A percentile compares a stretch with the other conserved stretches of the same genome.
phyloP scores from a whole-genome alignment of 495 filamentous ascomycete genomes.

The Chaetomium fimeti region DNA sequence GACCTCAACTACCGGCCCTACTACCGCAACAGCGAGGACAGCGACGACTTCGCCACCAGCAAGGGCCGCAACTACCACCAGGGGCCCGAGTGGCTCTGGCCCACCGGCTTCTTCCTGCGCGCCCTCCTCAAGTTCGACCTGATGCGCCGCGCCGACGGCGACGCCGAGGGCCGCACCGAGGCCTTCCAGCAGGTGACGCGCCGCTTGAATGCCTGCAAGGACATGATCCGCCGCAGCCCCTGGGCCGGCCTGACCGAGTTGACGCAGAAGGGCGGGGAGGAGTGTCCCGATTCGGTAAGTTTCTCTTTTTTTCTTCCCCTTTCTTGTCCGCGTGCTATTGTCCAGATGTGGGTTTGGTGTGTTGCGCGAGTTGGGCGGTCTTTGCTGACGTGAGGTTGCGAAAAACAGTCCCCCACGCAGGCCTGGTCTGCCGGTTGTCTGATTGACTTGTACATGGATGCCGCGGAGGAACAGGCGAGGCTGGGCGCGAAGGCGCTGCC shows the following conservation, averaged over 20 bases:
- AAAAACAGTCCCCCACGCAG: slow-evolving; percentile 75
- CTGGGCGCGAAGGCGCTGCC: slow-evolving; percentile 29
- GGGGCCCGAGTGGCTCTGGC: slow-evolving; percentile 99
- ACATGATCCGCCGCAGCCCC: slow-evolving; percentile 67
- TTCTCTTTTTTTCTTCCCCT: slow-evolving; percentile 1
- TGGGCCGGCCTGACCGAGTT: slow-evolving; percentile 96
- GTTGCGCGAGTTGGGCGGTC: no score
- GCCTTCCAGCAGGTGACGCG: slow-evolving; percentile 91
- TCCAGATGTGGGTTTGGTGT: not conserved
- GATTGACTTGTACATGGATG: slow-evolving; percentile 93
- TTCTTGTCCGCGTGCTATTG: not conserved
- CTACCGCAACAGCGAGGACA: slow-evolving; percentile 95
- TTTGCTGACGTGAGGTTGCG: slow-evolving; percentile 18
- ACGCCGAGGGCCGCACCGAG: slow-evolving; percentile 67
- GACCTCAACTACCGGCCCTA: slow-evolving; percentile 91
- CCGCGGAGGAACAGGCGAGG: slow-evolving; percentile 50
- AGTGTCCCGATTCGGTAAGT: slow-evolving; percentile 85
- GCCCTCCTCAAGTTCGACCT: slow-evolving; percentile 90
- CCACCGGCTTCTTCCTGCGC: slow-evolving; percentile 88
- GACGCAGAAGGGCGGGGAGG: slow-evolving; percentile 81
- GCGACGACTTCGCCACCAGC: slow-evolving; percentile 77
- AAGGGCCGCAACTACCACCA: slow-evolving; percentile 98
- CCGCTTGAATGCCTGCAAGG: slow-evolving; percentile 75
- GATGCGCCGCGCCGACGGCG: slow-evolving; percentile 59
- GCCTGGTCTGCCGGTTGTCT: slow-evolving; percentile 93